These are phyloP conservation scores for Pythium volutum DNA, from an alignment of 352 stramenopile species.

Conservation along the genomic window DNA sequence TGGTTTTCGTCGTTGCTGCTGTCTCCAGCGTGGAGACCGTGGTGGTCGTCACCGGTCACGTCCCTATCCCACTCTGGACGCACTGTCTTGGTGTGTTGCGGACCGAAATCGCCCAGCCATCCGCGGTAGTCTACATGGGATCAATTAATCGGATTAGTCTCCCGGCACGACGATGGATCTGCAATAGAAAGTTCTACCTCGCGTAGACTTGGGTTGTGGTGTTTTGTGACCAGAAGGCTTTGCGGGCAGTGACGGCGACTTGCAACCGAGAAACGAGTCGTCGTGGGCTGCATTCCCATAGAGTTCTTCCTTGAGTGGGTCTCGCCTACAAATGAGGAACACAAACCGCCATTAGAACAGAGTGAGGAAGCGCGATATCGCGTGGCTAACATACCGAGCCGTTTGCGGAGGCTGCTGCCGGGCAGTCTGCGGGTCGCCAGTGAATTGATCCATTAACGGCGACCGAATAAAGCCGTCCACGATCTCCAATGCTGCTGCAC, in stretches of 20 bases:
- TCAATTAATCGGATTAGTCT: neutral
- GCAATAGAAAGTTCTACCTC: neutral
- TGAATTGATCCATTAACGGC: slow-evolving; percentile 70
- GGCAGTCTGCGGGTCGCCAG: slow-evolving; percentile 6
- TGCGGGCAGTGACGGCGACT: neutral
- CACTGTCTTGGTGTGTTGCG: slow-evolving; percentile 70
- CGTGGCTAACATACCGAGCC: neutral
- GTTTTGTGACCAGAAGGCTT: neutral
- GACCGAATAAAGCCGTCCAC: slow-evolving; percentile 74
- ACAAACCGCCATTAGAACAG: neutral
- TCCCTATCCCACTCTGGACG: slow-evolving; percentile 43
- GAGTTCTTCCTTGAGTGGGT: slow-evolving; percentile 59
- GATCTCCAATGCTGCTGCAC: slow-evolving; percentile 77
- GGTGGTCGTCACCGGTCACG: neutral
- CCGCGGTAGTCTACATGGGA: slow-evolving; percentile 52
- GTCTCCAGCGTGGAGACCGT: neutral
- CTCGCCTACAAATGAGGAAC: slow-evolving; percentile 10
- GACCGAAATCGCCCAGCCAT: slow-evolving; percentile 75
- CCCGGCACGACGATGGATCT: too few relatives aligned
- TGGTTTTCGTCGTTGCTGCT: slow-evolving; percentile 6
- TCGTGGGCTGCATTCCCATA: slow-evolving; percentile 47
- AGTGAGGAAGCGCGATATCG: neutral
- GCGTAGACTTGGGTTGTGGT: neutral
- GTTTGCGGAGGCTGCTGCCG: neutral
- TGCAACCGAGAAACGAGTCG: slow-evolving; percentile 51